A percentile compares a stretch with the other conserved stretches of the same genome.
These are phyloP conservation scores for Neurospora sp. DNA, from an alignment of 495 filamentous ascomycete genomes.

Conservation along the genomic window DNA sequence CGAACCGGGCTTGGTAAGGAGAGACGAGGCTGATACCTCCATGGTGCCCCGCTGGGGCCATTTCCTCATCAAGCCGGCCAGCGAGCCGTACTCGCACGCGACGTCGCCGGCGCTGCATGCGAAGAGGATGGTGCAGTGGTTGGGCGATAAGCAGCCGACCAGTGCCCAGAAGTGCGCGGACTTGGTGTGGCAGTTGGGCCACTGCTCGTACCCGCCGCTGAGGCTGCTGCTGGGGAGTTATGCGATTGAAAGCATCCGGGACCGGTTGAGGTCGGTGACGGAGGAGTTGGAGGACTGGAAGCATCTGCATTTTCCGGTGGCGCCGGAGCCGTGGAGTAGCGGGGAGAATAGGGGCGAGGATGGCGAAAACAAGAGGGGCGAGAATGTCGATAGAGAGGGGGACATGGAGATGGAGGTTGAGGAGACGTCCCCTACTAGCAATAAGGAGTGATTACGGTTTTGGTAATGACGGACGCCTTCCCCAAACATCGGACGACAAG, in stretches of 20 bases:
- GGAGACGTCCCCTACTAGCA: not conserved
- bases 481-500: not conserved
- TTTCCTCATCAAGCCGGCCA: slow-evolving; percentile 79
- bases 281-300: slow-evolving; percentile 95
- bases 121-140: slow-evolving; percentile 89
- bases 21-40: slow-evolving; percentile 50
- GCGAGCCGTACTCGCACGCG: slow-evolving; percentile 65
- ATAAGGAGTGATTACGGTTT: not conserved
- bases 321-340: slow-evolving; percentile 14
- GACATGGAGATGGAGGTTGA: not conserved
- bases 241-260: slow-evolving; percentile 89
- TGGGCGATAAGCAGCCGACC: slow-evolving; percentile 82
- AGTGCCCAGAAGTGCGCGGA: slow-evolving; percentile 92
- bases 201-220: slow-evolving; percentile 84
- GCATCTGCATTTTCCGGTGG: slow-evolving; percentile 52
- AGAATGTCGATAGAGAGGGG: not conserved
- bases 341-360: not conserved
- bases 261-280: slow-evolving; percentile 77
- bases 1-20: slow-evolving; percentile 76
- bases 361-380: not conserved
- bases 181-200: slow-evolving; percentile 89
- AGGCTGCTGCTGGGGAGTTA: slow-evolving; percentile 79
- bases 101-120: slow-evolving; percentile 80
- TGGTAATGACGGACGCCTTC: not conserved
- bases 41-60: slow-evolving; percentile 72